phyloP scores from a whole-genome alignment of 202 grass and related monocot species.

The Saccharum hybrid region DNA sequence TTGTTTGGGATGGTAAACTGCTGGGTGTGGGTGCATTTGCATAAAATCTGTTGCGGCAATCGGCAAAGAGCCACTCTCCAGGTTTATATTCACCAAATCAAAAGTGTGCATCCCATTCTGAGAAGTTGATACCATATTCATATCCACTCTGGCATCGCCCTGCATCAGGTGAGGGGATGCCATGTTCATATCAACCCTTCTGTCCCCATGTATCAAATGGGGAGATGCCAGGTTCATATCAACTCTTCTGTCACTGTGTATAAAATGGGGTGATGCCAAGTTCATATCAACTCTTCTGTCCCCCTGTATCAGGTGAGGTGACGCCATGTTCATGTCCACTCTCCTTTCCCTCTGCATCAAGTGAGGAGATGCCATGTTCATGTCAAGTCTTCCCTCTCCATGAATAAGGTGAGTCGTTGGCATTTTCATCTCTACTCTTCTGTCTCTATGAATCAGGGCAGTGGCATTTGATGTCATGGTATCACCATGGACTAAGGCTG shows the following conservation, averaged over 20 bases:
- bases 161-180: constrained; percentile 56
- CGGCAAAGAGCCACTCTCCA: constrained; percentile 66
- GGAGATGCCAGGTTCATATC: constrained; percentile 64
- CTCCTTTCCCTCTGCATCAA: constrained; percentile 62
- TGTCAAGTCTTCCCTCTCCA: constrained; percentile 56
- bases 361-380: constrained; percentile 62
- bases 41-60: constrained; percentile 83
- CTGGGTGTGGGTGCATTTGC: constrained; percentile 70
- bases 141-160: constrained; percentile 76
- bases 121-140: constrained; percentile 67
- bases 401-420: constrained; percentile 29
- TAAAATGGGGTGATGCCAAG: constrained; percentile 49
- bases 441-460: constrained; percentile 45
- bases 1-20: constrained; percentile 63
- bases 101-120: constrained; percentile 65
- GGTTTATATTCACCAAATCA: constrained; percentile 72
- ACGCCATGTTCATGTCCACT: constrained; percentile 75
- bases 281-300: constrained; percentile 58
- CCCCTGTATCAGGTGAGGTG: constrained; percentile 51
- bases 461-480: constrained; percentile 42
- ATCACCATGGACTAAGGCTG: constrained; percentile 46
- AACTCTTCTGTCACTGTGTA: constrained; percentile 54
- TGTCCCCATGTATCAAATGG: constrained; percentile 53
- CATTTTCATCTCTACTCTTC: constrained; percentile 55
- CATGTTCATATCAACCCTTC: constrained; percentile 70